Evolutionary conservation across 441 rosid genomes (phyloP), one percentile per base, ranked within the genome.

Genomic region (Erysimum pusillum): DNA sequence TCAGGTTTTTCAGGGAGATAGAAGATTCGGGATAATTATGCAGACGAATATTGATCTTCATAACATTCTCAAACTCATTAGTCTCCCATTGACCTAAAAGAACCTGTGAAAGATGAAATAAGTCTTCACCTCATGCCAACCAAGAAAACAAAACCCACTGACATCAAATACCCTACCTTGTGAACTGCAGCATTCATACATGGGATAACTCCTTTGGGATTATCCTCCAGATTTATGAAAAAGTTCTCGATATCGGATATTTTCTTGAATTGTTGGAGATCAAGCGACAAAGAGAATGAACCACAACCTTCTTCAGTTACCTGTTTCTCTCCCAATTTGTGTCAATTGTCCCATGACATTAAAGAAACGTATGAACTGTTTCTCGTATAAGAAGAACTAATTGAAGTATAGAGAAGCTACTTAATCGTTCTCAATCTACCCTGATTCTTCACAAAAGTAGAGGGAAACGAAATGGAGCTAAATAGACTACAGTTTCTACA

Each of bases 121-220:
- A 64, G 69, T 2, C 7, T 49, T 45, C 74, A 67, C 28, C 70
- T 36, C 53, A 63, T 34, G 7, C 57, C 59, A 70, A 52, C 15
- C 28, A 57, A 39, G 54, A 42, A 57, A 71, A 66, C 62, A 56
- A 79, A 63, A 46, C n/a, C 25, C 48, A 65, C n/a, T 31, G 46
- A 67, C 60, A 10, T 25, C 7, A 17, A 42, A 74, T 4, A 22
- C 14, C 14, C 4, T 83, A 96, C 99, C 97, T 87, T 86, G 80
- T 93, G 98, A 86, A 89, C 82, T 5, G 99, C 99, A 54, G 93
- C 94, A 73, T 84, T 85, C 86, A 92, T 80, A 79, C 98, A 92
- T 25, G 88, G 84, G 69, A 96, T 87, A 58, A 97, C 93, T 61
- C 76, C 82, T 85, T 84, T 91, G 63, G 99, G 99, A 77, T 82